Base-by-base conservation (phyloP, 2,329 filamentous ascomycete genomes). In the Clathrospora elynae region DNA sequence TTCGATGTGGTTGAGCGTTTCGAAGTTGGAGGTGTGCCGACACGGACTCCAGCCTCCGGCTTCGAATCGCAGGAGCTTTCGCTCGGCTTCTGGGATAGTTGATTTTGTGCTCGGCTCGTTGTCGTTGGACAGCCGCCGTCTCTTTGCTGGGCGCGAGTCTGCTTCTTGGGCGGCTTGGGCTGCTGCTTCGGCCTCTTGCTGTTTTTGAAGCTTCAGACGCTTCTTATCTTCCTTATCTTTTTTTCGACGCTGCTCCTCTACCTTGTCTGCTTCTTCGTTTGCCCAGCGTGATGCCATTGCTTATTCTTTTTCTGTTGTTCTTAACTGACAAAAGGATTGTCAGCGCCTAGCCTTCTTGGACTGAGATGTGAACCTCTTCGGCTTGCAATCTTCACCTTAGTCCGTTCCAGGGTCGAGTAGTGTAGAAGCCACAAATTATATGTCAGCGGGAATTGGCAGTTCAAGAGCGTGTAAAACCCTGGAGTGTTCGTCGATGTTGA, bases 1-100 rank as follows among this genome's bases (percentile, higher is more conserved):
- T 71, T 97, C 93, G 61, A 99, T 99, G 67, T 93, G 88, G 70
- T 99, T 99, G 43, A 99, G 78, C 57, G 88, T 87, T 62, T 96
- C 88, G 73, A 91, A 99, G 64, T 89, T 86, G 63, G 92, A 87
- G 17, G 95, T 86, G 66, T 88, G 88, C 47, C 87, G 80, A 63
- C 86, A 87, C 3, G 81, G 77, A 43, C 82, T 79, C 83, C 90
- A 95, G 55, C 75, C 71, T 7, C 81, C 80, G 10, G 78, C 76
- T 7, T 86, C 80, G 63, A 95, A 91, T 8, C 87, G 83, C 28
- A 96, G 71, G 2, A 95, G 75, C 51, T 79, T 82, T 2, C 80
- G 71, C 23, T 76, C 73, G 31, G 55, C 57, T 33, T 44, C 48
- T 29, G 33, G 33, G 16, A 64, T 36, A n/a, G 39, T 59, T 60